Base-by-base conservation (phyloP, 2,329 filamentous ascomycete species). In the Xylariaceae sp. region DNA sequence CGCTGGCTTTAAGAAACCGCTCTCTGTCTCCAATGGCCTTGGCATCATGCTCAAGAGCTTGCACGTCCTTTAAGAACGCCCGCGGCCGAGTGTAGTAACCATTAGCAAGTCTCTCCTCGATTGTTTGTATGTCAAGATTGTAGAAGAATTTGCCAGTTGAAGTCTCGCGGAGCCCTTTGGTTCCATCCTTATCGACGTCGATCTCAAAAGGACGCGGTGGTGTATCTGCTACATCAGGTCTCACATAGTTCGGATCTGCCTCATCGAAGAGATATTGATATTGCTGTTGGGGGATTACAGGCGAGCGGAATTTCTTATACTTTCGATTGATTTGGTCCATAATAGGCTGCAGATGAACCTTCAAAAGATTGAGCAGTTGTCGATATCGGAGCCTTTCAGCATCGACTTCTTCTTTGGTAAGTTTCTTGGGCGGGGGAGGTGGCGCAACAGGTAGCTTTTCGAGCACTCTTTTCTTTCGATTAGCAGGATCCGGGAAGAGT, bases 291-390 rank as follows among this genome's bases (percentile, higher is more conserved):
- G 90, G 85, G 58, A 99, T 88, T 42, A 91, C 85, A 1, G 91
- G 88, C 52, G 87, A 86, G 58, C 92, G 84, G 75, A 98, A 98
- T 64, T 91, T 91, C 70, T 89, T 90, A 76, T 96, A 96, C 70
- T 89, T 92, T 59, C 82, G 81, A 72, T 96, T 95, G 70, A 99
- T 91, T 74, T 97, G 91, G 65, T 99, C 93, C 92, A 99, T 97
- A 64, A 98, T 91, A 1, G 91, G 91, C 73, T 97, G 93, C 52
- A 99, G 86, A 50, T 89, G 81, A 40, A 96, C 87, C 77, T 98
- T 99, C 62, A 99, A 79, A 56, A 89, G 79, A 71, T 98, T 97
- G 51, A 98, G 81, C 10, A 88, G 85, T 61, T 93, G 87, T 47
- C 91, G 87, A 69, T 99, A 96, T 60, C 85, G 85, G 73, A 91